Base-by-base conservation (phyloP, 2,329 filamentous ascomycete genomes). In the Scytalidium sp. region DNA sequence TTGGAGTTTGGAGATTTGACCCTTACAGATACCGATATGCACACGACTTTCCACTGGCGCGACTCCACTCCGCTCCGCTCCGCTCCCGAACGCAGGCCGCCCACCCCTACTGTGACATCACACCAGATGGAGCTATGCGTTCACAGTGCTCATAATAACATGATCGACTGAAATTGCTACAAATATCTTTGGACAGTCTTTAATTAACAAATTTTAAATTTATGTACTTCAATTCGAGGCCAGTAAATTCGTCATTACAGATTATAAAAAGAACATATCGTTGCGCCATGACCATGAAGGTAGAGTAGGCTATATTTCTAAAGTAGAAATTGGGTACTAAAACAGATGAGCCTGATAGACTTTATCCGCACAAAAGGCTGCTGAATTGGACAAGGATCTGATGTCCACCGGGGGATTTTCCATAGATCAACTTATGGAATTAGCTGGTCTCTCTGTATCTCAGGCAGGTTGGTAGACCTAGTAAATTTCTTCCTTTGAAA, bases 351-450 rank as follows among this genome's bases (percentile, higher is more conserved):
- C 23, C 23, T 19, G 10, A 27, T 49, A 95, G 90, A 96, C 91
- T 21, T 80, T 99, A 21, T 87, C 86, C 9, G 86, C 93, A 40
- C 91, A 94, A 70, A 89, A 90, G 56, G 94, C 94, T 0, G 87
- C 89, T 0, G 88, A 90, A 43, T 80, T 99, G 17, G 94, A 99
- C 67, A 85, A 89, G 68, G 93, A 99, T 66, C 84, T 99, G 54
- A 97, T 99, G 92, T 88, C 83, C 64, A 81, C 82, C 10, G 83
- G 85, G 1, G 91, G 88, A 8, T 99, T 96, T 71, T 96, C 90
- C 10, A 81, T 99, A 49, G 94, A 97, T 65, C 94, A 99, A 70
- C 76, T 99, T 44, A 97, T 99, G 94, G 94, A 97, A 67, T 75
- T 99, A 7, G 94, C 94, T 41, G 94, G 94, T 0, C 78, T 99